Base-by-base conservation (phyloP, 371 early-diverging fungal genomes). In the Apophysomyces variabilis region DNA sequence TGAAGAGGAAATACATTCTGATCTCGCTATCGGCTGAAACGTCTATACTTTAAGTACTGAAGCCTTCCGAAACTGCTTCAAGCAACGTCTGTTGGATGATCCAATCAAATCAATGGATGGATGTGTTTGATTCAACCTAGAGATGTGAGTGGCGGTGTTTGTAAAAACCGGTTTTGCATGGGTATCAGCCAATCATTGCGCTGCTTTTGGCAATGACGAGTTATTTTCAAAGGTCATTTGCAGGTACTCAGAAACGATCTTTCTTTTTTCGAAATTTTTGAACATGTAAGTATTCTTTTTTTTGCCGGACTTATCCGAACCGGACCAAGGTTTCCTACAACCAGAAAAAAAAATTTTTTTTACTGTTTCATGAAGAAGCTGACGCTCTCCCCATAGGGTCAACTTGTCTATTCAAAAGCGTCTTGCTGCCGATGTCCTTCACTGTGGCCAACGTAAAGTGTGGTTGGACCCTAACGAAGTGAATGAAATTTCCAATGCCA, bases 391-490 rank as follows among this genome's bases (percentile, higher is more conserved):
- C 46, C 4, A 16, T 54, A 93, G 92, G 93, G 87, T 88, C 66
- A 91, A 88, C 80, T 85, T 93, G 73, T 76, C 84, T 72, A 88
- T 84, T 77, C 94, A 95, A 89, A 94, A 95, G 87, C 38, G 38
- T 38, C 18, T 62, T 18, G 18, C 38, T 38, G 38, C 36, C 16
- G 13, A 12, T 50, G 45, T 50, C 80, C 90, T 99, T 78, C 92
- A 93, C 80, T 97, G 98, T 88, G 99, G 99, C 76, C 82, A 96
- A 90, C 89, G 96, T 78, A 99, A 99, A 89, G 87, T 99, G 74
- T 99, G 99, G 99, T 84, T 99, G 50, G 99, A 99, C 88, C 99
- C 99, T 69, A 94, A 93, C 79, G 99, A 99, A 88, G 87, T 86
- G 73, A 90, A 87, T 16, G 21, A 12, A 13, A 46, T 45, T 26